phyloP scores from a whole-genome alignment of 441 rosid species.

The Populus hybrid region DNA sequence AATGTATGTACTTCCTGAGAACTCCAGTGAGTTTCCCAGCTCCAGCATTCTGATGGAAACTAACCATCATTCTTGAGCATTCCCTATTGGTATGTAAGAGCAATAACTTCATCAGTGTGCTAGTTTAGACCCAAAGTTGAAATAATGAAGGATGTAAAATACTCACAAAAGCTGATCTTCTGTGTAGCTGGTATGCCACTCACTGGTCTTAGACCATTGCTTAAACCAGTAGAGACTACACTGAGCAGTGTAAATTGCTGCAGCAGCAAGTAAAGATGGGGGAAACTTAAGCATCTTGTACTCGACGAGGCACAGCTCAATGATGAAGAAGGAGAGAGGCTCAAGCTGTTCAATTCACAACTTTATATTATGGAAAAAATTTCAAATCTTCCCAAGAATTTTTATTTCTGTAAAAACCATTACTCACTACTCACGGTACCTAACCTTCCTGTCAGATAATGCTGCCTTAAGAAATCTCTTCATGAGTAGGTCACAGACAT shows the following conservation, averaged over 20 bases:
- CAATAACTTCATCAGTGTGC: not conserved
- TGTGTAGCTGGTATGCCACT: slow-evolving; percentile 66
- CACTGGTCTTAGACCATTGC: slow-evolving; percentile 68
- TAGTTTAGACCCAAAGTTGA: no score
- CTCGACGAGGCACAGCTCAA: slow-evolving; percentile 82
- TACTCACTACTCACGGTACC: not conserved
- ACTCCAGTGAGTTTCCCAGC: slow-evolving; percentile 78
- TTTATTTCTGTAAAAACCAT: no score
- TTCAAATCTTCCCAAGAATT: no score
- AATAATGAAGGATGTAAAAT: not conserved
- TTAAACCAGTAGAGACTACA: slow-evolving; percentile 54
- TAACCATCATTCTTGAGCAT: slow-evolving; percentile 68
- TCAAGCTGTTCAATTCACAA: slow-evolving; percentile 49
- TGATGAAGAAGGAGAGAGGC: slow-evolving; percentile 67
- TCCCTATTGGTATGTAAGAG: slow-evolving; percentile 38
- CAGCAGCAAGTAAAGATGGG: slow-evolving; percentile 73
- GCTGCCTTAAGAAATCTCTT: slow-evolving; percentile 87
- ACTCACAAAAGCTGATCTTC: slow-evolving; percentile 72
- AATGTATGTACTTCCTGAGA: slow-evolving; percentile 69
- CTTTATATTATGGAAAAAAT: not conserved
- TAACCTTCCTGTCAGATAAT: slow-evolving; percentile 75
- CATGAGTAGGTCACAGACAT: slow-evolving; percentile 79
- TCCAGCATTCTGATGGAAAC: slow-evolving; percentile 57
- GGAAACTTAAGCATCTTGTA: slow-evolving; percentile 24
- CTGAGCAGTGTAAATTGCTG: no score